A percentile compares a stretch with the other conserved stretches of the same genome.
These are phyloP conservation scores for Rehmannia glutinosa DNA, from an alignment of 257 asterid genomes.

Conservation along the genomic window DNA sequence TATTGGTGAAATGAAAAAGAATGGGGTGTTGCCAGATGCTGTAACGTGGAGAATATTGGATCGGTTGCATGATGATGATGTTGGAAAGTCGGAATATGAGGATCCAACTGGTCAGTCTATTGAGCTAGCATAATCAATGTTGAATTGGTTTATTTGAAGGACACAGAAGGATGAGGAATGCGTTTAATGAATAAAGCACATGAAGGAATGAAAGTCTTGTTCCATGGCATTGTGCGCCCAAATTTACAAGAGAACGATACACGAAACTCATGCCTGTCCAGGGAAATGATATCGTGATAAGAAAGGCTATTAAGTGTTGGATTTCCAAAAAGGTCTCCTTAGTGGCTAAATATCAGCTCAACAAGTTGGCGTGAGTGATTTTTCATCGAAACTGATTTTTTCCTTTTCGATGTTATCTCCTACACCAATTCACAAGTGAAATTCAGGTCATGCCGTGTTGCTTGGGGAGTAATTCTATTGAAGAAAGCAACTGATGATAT, in stretches of 20 bases:
- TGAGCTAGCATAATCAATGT: background rate
- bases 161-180: too few species aligned
- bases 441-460: too few species aligned
- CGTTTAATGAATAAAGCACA: background rate
- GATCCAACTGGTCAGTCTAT: background rate
- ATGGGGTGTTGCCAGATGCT: conserved; percentile 69
- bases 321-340: background rate
- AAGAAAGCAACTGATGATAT: too few species aligned
- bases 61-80: conserved; percentile 38
- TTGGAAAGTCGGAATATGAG: background rate
- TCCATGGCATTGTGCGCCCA: background rate
- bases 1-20: conserved; percentile 73
- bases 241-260: background rate
- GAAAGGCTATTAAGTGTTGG: background rate
- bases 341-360: background rate
- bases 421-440: too few species aligned
- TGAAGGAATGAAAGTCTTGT: background rate
- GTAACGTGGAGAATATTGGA: conserved; percentile 87
- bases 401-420: too few species aligned
- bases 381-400: too few species aligned
- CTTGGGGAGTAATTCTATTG: too few species aligned
- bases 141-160: too few species aligned
- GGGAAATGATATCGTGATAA: background rate
- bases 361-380: too few species aligned
- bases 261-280: background rate